A percentile compares a stretch with the other conserved stretches of the same genome.
phyloP scores from a whole-genome alignment of 1,284 basidiomycete species.

The Ceratobasidium sp. region DNA sequence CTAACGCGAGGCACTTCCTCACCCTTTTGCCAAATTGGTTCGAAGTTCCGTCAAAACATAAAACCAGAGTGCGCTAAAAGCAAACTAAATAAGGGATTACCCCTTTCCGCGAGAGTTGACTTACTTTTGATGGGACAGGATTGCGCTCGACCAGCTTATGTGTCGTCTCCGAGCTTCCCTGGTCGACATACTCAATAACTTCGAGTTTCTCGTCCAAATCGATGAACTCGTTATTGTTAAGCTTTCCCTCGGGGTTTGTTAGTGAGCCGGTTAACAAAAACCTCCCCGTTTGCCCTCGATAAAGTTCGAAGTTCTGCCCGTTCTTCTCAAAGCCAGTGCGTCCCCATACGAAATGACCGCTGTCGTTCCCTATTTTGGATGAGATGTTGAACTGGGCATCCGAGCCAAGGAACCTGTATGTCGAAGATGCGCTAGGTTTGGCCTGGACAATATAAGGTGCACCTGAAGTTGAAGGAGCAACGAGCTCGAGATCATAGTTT shows the following conservation, averaged over 20 bases:
- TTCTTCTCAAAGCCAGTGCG: neutral
- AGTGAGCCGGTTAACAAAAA: neutral
- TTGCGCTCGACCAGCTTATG: neutral
- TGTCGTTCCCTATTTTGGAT: constrained; percentile 18
- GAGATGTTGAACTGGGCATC: constrained; percentile 25
- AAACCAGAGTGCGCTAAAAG: constrained; percentile 36
- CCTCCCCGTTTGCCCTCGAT: neutral
- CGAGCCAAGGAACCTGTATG: too few relatives aligned
- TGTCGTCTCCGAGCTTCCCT: neutral
- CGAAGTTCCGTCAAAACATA: constrained; percentile 47
- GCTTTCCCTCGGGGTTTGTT: neutral
- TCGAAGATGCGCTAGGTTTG: too few relatives aligned
- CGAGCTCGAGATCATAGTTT: too few relatives aligned
- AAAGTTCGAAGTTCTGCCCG: neutral
- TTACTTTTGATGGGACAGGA: neutral
- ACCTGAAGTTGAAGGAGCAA: too few relatives aligned
- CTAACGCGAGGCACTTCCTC: neutral
- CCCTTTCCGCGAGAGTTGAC: neutral
- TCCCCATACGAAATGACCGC: constrained; percentile 17
- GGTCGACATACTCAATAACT: constrained; percentile 10
- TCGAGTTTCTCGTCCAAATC: constrained; percentile 18
- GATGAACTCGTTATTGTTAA: neutral
- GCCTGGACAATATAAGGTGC: too few relatives aligned
- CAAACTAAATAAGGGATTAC: neutral
- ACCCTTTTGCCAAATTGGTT: constrained; percentile 41